Evolutionary conservation across 331 rosid genomes (phyloP), one percentile per base, ranked within the genome.

Genomic region (Pyracantha coccinea): DNA sequence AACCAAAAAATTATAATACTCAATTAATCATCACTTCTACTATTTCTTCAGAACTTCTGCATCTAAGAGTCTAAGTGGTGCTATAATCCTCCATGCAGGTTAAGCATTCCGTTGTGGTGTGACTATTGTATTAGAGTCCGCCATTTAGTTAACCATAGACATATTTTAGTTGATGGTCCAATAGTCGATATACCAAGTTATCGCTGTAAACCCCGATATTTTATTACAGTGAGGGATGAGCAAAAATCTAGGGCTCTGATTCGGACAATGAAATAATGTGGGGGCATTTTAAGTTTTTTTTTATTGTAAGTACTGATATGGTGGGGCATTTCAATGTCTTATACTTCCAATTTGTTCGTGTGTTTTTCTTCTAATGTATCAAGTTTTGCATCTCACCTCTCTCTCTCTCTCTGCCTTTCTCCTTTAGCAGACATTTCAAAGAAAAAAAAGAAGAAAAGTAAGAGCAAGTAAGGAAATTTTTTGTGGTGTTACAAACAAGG

Each of bases 361-460:
- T 68, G 21, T 29, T 77, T 47, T 54, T 41, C 47, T 41, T 41
- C 47, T 72, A 60, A 59, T 61, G 17, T 64, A 6, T 68, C 50
- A n/a, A 65, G 31, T 28, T 27, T 14, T 63, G 74, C 27, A 45
- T 66, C 68, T 71, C 28, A 61, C 63, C 69, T 53, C 50, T 31
- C 12, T 60, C 66, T 23, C 12, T 28, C 54, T 41, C 23, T 72
- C 24, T 62, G 68, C 6, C 7, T 70, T 76, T 69, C 73, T 83
- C 23, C 54, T 78, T 73, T 38, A 45, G 81, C 88, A 87, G 95
- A 89, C 72, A 84, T 76, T 78, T 12, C 90, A 75, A 92, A 92
- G 93, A 92, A 92, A 86, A 92, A 92, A 82, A 92, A 92, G 91
- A 92, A 92, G 93, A 92, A 92, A 90, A 55, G 75, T 73, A 92